These are phyloP conservation scores for Rhododendron ovatum DNA, from an alignment of 148 eudicot species.

Conservation along the genomic window DNA sequence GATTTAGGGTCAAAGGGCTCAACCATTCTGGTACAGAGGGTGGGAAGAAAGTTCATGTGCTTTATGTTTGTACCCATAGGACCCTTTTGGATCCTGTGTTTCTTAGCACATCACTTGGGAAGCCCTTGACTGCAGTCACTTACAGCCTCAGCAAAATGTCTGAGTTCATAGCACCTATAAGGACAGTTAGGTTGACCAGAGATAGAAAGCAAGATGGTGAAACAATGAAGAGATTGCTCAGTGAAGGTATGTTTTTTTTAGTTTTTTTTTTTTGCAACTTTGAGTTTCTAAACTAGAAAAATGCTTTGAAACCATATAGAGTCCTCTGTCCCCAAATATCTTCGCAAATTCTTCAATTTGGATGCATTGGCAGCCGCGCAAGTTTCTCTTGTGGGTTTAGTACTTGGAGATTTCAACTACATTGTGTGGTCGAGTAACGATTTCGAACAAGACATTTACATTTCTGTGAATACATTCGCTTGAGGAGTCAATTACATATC, in stretches of 20 bases:
- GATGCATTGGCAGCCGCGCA: neutral
- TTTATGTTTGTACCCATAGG: conserved; percentile 70
- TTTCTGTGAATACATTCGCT: no score
- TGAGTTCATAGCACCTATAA: conserved; percentile 61
- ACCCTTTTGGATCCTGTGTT: conserved; percentile 78
- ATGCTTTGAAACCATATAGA: neutral
- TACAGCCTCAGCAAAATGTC: conserved; percentile 78
- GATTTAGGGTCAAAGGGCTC: conserved; percentile 32
- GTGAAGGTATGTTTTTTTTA: conserved; percentile 41
- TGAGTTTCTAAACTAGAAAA: neutral
- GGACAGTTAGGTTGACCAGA: conserved; percentile 66
- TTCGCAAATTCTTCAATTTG: neutral
- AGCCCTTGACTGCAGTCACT: conserved; percentile 71
- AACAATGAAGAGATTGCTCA: conserved; percentile 49
- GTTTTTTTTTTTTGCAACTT: neutral
- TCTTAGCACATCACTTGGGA: conserved; percentile 39
- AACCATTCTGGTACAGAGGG: conserved; percentile 6
- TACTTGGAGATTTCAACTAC: neutral
- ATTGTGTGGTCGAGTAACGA: neutral
- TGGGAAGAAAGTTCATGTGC: conserved; percentile 29
- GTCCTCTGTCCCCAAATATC: neutral
- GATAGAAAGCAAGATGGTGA: conserved; percentile 56
- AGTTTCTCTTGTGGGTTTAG: neutral
- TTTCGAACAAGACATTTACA: no score
- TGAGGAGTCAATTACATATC: no score